Percentiles rank a stretch among this genome's conserved stretches.
These are phyloP conservation scores for Hylodesmum podocarpum DNA, from an alignment of 306 rosid genomes.

Conservation along the genomic window DNA sequence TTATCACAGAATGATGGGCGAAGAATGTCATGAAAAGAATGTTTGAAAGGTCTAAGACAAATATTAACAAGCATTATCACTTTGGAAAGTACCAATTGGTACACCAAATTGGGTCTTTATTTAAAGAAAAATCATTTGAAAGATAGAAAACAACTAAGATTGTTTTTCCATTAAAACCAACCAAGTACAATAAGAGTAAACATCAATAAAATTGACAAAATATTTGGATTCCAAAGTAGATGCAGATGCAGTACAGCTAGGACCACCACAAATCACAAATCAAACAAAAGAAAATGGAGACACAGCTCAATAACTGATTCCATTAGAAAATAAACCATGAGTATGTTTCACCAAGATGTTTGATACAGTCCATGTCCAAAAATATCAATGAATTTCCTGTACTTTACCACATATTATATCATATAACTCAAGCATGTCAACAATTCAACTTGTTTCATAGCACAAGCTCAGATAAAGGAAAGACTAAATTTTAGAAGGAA, in stretches of 20 bases:
- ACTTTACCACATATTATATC: neutral
- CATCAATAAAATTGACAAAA: neutral
- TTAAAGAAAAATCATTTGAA: neutral
- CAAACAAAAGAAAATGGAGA: neutral
- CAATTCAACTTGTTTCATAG: conserved; percentile 19
- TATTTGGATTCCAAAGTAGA: neutral
- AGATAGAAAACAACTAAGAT: neutral
- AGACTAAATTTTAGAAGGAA: conserved; percentile 3
- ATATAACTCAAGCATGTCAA: conserved; percentile 12
- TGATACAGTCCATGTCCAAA: neutral
- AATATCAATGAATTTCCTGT: neutral
- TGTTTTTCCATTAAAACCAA: neutral
- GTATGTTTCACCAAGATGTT: conserved; percentile 5
- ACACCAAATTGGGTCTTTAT: neutral
- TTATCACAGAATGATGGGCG: neutral
- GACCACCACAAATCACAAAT: neutral
- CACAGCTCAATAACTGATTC: neutral
- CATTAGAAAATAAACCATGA: neutral
- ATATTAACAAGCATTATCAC: neutral
- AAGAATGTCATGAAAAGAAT: neutral
- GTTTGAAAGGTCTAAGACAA: neutral
- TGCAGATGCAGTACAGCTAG: neutral
- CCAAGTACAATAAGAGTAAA: neutral
- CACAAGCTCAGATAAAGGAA: neutral
- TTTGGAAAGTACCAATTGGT: neutral